Evolutionary conservation across 129 eudicot species (phyloP).

Genomic region (Escallonia rubra): DNA sequence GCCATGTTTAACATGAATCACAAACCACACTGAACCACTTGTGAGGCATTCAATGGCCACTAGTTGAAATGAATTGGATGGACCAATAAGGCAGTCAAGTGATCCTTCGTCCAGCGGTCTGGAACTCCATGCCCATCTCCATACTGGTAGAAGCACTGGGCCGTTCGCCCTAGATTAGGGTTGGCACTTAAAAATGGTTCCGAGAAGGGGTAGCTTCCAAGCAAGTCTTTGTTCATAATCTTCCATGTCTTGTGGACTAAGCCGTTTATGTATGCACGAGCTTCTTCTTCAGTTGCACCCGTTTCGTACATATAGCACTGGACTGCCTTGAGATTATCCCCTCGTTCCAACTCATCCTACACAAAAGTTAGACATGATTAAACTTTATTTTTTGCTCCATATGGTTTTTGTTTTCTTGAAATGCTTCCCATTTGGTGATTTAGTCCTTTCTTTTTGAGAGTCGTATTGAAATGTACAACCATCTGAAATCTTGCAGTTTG

Average conservation of each 20-base stretch:
- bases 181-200: background rate
- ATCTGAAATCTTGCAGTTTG: too few species aligned
- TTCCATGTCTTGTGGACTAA: slow-evolving; percentile 12
- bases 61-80: background rate
- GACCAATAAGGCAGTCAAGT: background rate
- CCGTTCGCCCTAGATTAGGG: background rate
- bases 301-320: background rate
- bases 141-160: background rate
- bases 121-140: slow-evolving; percentile 6
- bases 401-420: background rate
- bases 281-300: slow-evolving; percentile 10
- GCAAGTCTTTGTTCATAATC: background rate
- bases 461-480: background rate
- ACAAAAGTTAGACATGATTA: background rate
- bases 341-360: slow-evolving; percentile 5
- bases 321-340: slow-evolving; percentile 5
- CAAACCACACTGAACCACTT: too few species aligned
- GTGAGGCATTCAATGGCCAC: too few species aligned
- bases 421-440: background rate
- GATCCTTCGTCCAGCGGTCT: background rate
- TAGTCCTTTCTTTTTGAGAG: background rate
- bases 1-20: too few species aligned
- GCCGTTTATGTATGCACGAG: background rate
- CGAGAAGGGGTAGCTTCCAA: background rate
- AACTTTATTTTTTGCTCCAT: too few species aligned